These are phyloP conservation scores for Lachnellula cervina DNA, from an alignment of 2,329 filamentous ascomycete species.

Conservation along the genomic window DNA sequence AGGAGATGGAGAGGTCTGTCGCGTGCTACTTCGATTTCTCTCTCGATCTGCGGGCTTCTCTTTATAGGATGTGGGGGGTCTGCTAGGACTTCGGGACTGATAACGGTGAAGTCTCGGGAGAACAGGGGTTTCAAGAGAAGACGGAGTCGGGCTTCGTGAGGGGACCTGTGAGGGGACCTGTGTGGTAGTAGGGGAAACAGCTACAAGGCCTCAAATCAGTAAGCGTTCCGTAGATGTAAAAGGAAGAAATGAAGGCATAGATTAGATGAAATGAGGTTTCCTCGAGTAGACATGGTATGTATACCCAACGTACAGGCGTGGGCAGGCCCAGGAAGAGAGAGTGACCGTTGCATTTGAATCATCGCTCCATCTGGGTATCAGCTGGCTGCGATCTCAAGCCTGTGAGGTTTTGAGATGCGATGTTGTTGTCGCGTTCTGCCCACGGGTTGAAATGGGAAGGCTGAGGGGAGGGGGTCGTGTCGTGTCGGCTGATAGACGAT, in stretches of 20 bases:
- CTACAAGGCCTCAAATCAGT: constrained; percentile 31
- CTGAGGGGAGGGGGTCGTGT: constrained; percentile 1
- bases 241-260: neutral
- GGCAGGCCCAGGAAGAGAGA: constrained; percentile 32
- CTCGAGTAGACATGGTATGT: constrained; percentile 25
- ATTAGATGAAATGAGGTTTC: neutral
- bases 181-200: constrained; percentile 47
- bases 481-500: neutral
- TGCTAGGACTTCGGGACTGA: constrained; percentile 51
- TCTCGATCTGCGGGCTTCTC: constrained; percentile 40
- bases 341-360: constrained; percentile 34
- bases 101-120: constrained; percentile 44
- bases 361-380: constrained; percentile 30
- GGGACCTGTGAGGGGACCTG: constrained; percentile 46
- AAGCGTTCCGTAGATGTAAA: constrained; percentile 5
- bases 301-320: constrained; percentile 27
- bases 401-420: constrained; percentile 24
- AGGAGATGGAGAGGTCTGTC: constrained; percentile 24
- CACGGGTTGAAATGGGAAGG: neutral
- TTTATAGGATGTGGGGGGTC: constrained; percentile 42
- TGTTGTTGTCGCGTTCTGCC: neutral
- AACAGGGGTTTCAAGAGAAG: constrained; percentile 49
- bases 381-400: constrained; percentile 25
- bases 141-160: constrained; percentile 44
- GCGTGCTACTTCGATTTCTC: constrained; percentile 36